These are phyloP conservation scores for Osmanthus fragrans DNA, from an alignment of 257 asterid genomes.

Conservation along the genomic window DNA sequence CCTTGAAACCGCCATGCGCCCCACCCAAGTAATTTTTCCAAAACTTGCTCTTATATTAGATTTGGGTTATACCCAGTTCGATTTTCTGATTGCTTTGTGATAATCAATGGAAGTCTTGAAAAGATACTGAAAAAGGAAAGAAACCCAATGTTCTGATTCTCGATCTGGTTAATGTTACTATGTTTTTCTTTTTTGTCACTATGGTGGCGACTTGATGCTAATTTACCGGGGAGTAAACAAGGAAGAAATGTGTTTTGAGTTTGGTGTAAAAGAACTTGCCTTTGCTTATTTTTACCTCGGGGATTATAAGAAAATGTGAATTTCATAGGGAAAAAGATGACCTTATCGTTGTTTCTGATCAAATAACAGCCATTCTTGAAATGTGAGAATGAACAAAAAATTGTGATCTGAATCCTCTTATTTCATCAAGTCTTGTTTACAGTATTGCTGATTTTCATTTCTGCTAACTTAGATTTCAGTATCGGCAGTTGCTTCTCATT, in stretches of 20 bases:
- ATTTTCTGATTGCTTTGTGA: slow-evolving; percentile 15
- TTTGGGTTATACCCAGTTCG: slow-evolving; percentile 18
- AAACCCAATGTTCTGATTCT: not conserved
- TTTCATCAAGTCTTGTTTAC: not conserved
- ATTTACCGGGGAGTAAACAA: not conserved
- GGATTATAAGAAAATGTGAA: not conserved
- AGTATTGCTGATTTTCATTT: not conserved
- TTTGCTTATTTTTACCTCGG: not conserved
- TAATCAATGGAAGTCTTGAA: not conserved
- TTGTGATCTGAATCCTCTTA: slow-evolving; percentile 23
- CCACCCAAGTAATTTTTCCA: slow-evolving; percentile 46
- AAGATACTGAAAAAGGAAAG: not conserved
- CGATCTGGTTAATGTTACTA: slow-evolving; percentile 24
- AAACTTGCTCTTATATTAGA: slow-evolving; percentile 9
- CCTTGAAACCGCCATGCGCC: slow-evolving; percentile 76
- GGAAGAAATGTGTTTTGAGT: not conserved
- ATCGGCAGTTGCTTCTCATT: not conserved
- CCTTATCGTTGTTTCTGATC: not conserved
- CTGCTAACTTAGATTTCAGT: not conserved
- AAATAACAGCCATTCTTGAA: slow-evolving; percentile 12
- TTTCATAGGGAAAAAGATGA: slow-evolving; percentile 18
- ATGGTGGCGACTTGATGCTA: not conserved
- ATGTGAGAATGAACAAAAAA: not conserved
- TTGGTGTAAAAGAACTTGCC: not conserved
- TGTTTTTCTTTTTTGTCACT: not conserved